These are phyloP conservation scores for Linum trigynum DNA, from an alignment of 345 rosid genomes.

Conservation along the genomic window DNA sequence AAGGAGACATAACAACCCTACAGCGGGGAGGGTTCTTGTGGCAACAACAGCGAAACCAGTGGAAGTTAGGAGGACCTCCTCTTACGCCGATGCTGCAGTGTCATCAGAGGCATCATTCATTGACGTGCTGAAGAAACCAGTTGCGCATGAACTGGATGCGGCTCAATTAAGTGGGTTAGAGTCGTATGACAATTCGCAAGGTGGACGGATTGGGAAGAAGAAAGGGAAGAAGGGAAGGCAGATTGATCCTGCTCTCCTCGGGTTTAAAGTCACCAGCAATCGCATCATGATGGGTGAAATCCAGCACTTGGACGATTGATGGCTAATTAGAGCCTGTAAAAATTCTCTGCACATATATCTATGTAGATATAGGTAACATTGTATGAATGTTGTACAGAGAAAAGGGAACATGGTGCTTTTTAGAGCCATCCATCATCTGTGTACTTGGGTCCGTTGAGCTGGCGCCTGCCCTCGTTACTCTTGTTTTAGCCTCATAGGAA, in stretches of 20 bases:
- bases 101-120: background rate
- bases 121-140: background rate
- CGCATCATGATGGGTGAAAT: constrained; percentile 26
- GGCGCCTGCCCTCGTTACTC: too few species aligned
- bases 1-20: background rate
- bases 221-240: constrained; percentile 24
- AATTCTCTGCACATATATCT: too few species aligned
- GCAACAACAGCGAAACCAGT: background rate
- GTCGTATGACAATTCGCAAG: background rate
- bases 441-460: too few species aligned
- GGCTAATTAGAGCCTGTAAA: too few species aligned
- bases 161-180: background rate
- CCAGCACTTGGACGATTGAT: constrained; percentile 33
- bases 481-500: too few species aligned
- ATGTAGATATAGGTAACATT: too few species aligned
- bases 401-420: too few species aligned
- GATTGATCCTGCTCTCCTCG: constrained; percentile 24
- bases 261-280: constrained; percentile 25
- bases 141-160: background rate
- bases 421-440: too few species aligned
- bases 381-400: too few species aligned
- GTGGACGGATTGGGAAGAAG: constrained; percentile 6
- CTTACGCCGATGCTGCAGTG: background rate
- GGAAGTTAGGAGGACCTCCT: background rate
- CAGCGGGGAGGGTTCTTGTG: background rate